phyloP scores from a whole-genome alignment of 768 basidiomycete species.

The Macrolepiota fuliginosa region DNA sequence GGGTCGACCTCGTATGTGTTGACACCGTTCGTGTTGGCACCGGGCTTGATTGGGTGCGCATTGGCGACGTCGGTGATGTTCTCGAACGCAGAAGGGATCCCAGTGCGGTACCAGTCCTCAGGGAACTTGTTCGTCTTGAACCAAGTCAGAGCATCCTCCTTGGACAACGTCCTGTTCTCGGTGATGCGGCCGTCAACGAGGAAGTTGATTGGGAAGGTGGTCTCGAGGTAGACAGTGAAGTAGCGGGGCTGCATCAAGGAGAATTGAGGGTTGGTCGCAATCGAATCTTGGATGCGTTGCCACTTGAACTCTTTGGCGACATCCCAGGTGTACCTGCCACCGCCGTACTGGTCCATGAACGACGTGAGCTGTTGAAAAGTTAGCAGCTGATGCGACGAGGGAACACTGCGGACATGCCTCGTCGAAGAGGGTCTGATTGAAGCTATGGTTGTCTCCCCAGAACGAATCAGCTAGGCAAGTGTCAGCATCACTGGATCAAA shows the following conservation, averaged over 20 bases:
- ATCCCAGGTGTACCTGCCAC: constrained; percentile 17
- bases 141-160: constrained; percentile 15
- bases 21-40: constrained; percentile 14
- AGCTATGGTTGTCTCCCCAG: constrained; percentile 19
- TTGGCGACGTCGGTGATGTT: neutral
- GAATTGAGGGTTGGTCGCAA: constrained; percentile 18
- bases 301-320: constrained; percentile 16
- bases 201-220: constrained; percentile 13
- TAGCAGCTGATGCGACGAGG: neutral
- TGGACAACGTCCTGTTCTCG: constrained; percentile 10
- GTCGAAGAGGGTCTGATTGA: constrained; percentile 19
- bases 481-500: neutral
- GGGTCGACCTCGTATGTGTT: constrained; percentile 16
- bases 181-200: constrained; percentile 18
- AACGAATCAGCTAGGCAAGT: neutral
- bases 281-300: constrained; percentile 18
- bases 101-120: constrained; percentile 14
- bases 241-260: constrained; percentile 14
- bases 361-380: constrained; percentile 11
- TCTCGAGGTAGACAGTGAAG: constrained; percentile 17
- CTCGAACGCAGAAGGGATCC: constrained; percentile 1
- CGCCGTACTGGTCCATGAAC: constrained; percentile 18
- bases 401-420: constrained; percentile 3
- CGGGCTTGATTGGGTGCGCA: constrained; percentile 15
- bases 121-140: constrained; percentile 17